phyloP scores from a whole-genome alignment of 2,329 filamentous ascomycete species.

The Phyllosticta paracitricarpa region DNA sequence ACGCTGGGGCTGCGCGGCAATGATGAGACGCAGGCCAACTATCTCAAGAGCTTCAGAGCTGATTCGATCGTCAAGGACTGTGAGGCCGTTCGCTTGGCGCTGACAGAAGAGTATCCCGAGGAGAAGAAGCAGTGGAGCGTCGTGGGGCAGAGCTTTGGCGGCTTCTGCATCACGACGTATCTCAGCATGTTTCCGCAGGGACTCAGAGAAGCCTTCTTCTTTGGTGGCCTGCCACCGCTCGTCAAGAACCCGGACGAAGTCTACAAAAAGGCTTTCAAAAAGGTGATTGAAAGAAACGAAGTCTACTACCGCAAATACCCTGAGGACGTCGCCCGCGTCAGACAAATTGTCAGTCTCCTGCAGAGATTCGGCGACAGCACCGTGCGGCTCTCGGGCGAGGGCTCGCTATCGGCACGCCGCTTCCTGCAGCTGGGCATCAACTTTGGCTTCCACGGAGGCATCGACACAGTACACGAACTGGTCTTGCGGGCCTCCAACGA shows the following conservation, averaged over 20 bases:
- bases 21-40: constrained; percentile 61
- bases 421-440: constrained; percentile 68
- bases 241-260: constrained; percentile 62
- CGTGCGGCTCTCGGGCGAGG: constrained; percentile 61
- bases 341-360: constrained; percentile 56
- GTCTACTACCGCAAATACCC: constrained; percentile 80
- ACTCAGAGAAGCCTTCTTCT: constrained; percentile 70
- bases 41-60: constrained; percentile 75
- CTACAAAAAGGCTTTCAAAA: constrained; percentile 61
- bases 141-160: constrained; percentile 86
- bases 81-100: constrained; percentile 68
- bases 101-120: constrained; percentile 60
- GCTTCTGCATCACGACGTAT: constrained; percentile 77
- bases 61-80: constrained; percentile 85
- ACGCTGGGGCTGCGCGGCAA: constrained; percentile 56
- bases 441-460: constrained; percentile 70
- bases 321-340: constrained; percentile 62
- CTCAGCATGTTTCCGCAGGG: constrained; percentile 70
- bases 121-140: constrained; percentile 72
- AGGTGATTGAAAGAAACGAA: constrained; percentile 60
- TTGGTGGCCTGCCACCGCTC: constrained; percentile 67
- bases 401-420: constrained; percentile 59
- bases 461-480: constrained; percentile 65
- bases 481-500: constrained; percentile 63
- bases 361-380: constrained; percentile 44